These are phyloP conservation scores for Gossypium lobatum DNA, from an alignment of 441 rosid genomes.

Conservation along the genomic window DNA sequence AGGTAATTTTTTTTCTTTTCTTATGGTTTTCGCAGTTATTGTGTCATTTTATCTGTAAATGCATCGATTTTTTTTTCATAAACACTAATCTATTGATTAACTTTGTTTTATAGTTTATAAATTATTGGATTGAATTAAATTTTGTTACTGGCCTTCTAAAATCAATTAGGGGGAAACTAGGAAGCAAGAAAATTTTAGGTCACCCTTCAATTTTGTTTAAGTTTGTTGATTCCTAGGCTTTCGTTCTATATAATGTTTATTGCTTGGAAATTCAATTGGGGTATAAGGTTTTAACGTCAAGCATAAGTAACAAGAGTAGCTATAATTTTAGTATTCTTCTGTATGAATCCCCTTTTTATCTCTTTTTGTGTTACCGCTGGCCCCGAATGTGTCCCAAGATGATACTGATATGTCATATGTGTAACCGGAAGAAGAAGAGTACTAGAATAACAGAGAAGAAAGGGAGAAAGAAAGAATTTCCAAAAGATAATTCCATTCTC, in stretches of 20 bases:
- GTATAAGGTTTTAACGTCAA: neutral
- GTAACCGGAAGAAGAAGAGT: too few species aligned
- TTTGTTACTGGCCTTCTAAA: neutral
- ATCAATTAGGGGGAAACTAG: neutral
- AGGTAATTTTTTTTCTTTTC: conserved; percentile 35
- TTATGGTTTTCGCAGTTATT: conserved; percentile 1
- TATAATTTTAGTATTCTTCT: neutral
- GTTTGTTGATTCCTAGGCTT: neutral
- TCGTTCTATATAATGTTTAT: neutral
- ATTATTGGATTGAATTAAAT: neutral
- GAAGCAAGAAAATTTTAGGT: neutral
- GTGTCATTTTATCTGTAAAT: neutral
- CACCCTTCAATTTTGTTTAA: neutral
- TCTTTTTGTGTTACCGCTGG: too few species aligned
- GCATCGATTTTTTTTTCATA: neutral
- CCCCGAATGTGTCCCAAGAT: too few species aligned
- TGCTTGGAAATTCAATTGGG: neutral
- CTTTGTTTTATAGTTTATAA: neutral
- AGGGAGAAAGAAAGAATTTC: too few species aligned
- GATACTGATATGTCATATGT: too few species aligned
- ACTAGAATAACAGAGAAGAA: too few species aligned
- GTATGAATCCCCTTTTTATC: neutral
- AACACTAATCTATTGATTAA: neutral
- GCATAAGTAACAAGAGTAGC: neutral
- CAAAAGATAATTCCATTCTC: too few species aligned